Evolutionary conservation across 495 filamentous ascomycete genomes (phyloP).

Genomic region (Pyrenula aspistea): DNA sequence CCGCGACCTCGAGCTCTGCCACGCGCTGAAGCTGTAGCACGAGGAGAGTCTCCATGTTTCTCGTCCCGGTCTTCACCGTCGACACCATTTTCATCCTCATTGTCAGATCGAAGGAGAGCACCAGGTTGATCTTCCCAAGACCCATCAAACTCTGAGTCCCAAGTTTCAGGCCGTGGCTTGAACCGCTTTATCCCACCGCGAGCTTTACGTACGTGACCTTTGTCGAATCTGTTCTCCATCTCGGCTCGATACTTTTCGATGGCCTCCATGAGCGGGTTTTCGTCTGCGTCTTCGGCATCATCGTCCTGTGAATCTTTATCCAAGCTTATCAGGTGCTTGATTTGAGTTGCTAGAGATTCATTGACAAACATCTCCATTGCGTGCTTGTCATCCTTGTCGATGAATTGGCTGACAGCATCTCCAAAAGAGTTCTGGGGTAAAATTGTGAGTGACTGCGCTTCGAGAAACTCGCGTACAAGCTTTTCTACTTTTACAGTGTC

Average conservation of each 20-base stretch:
- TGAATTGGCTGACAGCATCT: constrained; percentile 86
- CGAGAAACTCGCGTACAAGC: constrained; percentile 74
- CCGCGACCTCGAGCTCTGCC: constrained; percentile 40
- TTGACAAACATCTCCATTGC: constrained; percentile 84
- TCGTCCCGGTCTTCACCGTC: constrained; percentile 35
- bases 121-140: constrained; percentile 70
- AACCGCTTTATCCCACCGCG: constrained; percentile 44
- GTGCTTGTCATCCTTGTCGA: constrained; percentile 90
- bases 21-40: constrained; percentile 25
- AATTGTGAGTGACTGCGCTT: constrained; percentile 76
- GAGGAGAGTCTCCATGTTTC: constrained; percentile 15
- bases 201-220: constrained; percentile 50
- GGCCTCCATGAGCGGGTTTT: constrained; percentile 43
- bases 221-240: constrained; percentile 60
- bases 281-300: constrained; percentile 48
- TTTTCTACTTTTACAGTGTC: constrained; percentile 80
- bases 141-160: constrained; percentile 82
- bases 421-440: constrained; percentile 83
- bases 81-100: constrained; percentile 33
- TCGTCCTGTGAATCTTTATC: constrained; percentile 57
- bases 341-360: constrained; percentile 62
- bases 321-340: constrained; percentile 57
- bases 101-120: constrained; percentile 48
- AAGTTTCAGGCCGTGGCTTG: constrained; percentile 66
- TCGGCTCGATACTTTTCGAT: constrained; percentile 61